A percentile compares a stretch with the other conserved stretches of the same genome.
These are phyloP conservation scores for Monilinia fructigena DNA, from an alignment of 2,329 filamentous ascomycete species.

Conservation along the genomic window DNA sequence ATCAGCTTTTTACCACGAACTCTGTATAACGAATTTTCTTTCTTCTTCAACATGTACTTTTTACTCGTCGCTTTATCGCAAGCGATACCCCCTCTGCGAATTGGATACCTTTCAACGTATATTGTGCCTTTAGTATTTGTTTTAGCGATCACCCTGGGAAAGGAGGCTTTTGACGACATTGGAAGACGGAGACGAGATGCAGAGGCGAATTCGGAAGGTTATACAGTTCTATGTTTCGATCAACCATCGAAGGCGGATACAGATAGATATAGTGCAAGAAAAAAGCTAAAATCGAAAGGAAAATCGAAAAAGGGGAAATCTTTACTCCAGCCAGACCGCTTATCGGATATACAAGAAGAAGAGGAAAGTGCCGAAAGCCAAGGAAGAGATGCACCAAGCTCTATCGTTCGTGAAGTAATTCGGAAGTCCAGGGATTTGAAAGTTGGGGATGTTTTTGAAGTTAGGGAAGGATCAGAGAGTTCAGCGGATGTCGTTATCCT, in stretches of 20 bases:
- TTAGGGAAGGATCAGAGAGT: conserved; percentile 89
- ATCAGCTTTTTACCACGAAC: conserved; percentile 93
- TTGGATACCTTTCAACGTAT: conserved; percentile 94
- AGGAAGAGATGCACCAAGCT: conserved; percentile 47
- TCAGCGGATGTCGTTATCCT: conserved; percentile 89
- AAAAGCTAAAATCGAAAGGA: conserved; percentile 49
- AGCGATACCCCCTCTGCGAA: conserved; percentile 81
- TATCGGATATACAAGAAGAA: conserved; percentile 70
- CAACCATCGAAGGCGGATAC: conserved; percentile 47
- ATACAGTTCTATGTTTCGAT: conserved; percentile 72
- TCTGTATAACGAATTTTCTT: conserved; percentile 97
- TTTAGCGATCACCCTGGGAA: conserved; percentile 85
- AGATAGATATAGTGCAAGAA: conserved; percentile 43
- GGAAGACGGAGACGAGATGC: conserved; percentile 80
- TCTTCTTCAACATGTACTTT: conserved; percentile 99
- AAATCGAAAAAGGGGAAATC: conserved; percentile 42
- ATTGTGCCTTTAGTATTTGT: conserved; percentile 91
- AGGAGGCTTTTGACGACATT: conserved; percentile 94
- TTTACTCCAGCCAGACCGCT: conserved; percentile 44
- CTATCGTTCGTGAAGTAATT: conserved; percentile 61
- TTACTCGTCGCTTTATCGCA: conserved; percentile 92
- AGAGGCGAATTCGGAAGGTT: conserved; percentile 91
- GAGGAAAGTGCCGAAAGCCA: conserved; percentile 53
- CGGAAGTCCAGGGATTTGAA: conserved; percentile 86
- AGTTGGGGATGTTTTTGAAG: conserved; percentile 93